phyloP scores from a whole-genome alignment of 2,329 filamentous ascomycete species.

The Fusarium sp. region DNA sequence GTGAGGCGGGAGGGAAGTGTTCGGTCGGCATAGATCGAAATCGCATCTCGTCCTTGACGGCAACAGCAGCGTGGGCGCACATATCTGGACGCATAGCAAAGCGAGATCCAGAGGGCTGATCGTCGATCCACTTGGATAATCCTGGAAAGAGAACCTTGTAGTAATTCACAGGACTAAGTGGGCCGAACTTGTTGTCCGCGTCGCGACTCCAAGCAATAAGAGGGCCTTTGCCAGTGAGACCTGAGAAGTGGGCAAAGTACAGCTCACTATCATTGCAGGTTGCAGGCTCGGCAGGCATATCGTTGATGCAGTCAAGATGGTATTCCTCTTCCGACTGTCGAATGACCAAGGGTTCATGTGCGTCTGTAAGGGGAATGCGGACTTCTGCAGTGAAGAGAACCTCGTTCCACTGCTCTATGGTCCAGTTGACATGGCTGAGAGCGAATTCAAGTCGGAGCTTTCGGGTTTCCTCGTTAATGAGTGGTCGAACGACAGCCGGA shows the following conservation, averaged over 20 bases:
- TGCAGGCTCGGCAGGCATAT: not conserved
- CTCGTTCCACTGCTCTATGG: slow-evolving; percentile 20
- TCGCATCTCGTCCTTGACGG: slow-evolving; percentile 1
- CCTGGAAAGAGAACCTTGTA: not conserved
- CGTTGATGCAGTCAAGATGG: slow-evolving; percentile 14
- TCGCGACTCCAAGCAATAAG: slow-evolving; percentile 1
- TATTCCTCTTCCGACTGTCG: slow-evolving; percentile 11
- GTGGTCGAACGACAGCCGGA: slow-evolving; percentile 10
- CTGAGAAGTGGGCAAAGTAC: slow-evolving; percentile 16
- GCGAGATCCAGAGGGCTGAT: not conserved
- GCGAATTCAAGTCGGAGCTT: slow-evolving; percentile 21
- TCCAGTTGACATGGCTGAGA: slow-evolving; percentile 14
- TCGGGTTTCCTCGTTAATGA: slow-evolving; percentile 12
- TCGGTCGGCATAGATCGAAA: not conserved
- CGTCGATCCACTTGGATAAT: not conserved
- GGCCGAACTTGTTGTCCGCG: not conserved
- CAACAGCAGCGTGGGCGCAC: not conserved
- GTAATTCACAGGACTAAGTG: not conserved
- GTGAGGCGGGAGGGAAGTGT: slow-evolving; percentile 15
- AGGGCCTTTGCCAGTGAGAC: slow-evolving; percentile 9
- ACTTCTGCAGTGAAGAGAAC: slow-evolving; percentile 20
- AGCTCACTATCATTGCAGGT: not conserved
- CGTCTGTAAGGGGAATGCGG: not conserved
- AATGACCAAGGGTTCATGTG: slow-evolving; percentile 12
- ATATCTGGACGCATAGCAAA: slow-evolving; percentile 7